These are phyloP conservation scores for Skeletonema tropicum DNA, from an alignment of 108 stramenopile genomes.

Conservation along the genomic window DNA sequence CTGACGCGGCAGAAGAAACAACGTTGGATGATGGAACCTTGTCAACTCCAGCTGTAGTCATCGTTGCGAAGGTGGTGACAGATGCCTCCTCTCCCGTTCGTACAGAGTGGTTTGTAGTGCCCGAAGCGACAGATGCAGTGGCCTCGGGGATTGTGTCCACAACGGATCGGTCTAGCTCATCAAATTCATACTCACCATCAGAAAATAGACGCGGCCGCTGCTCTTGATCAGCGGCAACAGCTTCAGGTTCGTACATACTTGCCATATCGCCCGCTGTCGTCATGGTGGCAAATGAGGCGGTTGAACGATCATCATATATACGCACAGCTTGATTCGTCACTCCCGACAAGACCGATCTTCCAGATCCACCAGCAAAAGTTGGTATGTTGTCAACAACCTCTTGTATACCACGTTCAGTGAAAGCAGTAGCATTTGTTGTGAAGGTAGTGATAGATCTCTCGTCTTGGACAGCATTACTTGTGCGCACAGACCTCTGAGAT, in stretches of 20 bases:
- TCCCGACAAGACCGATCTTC: conserved; percentile 20
- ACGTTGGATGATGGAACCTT: neutral
- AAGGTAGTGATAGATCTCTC: conserved; percentile 45
- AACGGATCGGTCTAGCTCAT: conserved; percentile 12
- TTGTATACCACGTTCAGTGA: conserved; percentile 33
- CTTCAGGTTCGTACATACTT: conserved; percentile 18
- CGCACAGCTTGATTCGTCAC: conserved; percentile 25
- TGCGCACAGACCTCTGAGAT: conserved; percentile 11
- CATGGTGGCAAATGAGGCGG: conserved; percentile 28
- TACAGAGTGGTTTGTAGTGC: conserved; percentile 35
- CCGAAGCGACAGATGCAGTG: conserved; percentile 17
- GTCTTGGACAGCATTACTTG: conserved; percentile 30
- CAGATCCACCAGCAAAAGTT: conserved; percentile 41
- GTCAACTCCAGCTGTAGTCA: conserved; percentile 40
- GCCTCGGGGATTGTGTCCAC: conserved; percentile 36
- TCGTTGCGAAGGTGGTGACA: conserved; percentile 35
- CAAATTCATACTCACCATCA: conserved; percentile 9
- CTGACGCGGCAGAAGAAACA: conserved; percentile 8
- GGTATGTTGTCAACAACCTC: conserved; percentile 46
- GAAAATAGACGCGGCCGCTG: conserved; percentile 7
- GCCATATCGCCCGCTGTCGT: conserved; percentile 27
- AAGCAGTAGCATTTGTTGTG: conserved; percentile 20
- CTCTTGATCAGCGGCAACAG: neutral
- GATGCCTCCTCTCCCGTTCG: conserved; percentile 33
- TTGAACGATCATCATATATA: conserved; percentile 19